Base-by-base conservation (phyloP, 1,139 yeast genomes). In the Saccharomycopsis hybrid region DNA sequence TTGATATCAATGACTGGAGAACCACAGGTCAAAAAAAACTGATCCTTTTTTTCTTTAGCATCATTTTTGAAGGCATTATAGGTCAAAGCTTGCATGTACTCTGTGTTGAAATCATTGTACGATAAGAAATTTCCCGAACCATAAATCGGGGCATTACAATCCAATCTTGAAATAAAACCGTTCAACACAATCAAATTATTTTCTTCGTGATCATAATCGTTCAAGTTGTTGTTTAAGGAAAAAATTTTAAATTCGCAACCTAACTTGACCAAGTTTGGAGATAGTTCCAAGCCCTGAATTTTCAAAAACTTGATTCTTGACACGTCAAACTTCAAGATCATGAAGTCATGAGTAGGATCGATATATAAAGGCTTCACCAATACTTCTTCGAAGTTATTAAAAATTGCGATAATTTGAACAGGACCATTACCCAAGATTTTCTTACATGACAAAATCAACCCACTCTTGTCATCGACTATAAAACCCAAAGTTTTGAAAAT, bases 361-460 rank as follows among this genome's bases (percentile, higher is more conserved):
- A 82, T 82, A 61, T 82, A 85, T 36, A 84, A 77, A 4, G 96
- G 95, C 52, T 76, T 79, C 4, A 88, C 95, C 48, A 82, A 88
- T 48, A 89, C 87, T 66, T 90, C 96, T 66, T 90, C 97, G 64
- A 90, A 97, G 63, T 90, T 90, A 63, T 90, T 96, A 62, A 89
- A 89, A 1, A 90, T 90, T 0, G 88, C 95, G 60, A 84, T 87
- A 1, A 97, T 96, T 44, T 81, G 77, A 62, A 90, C 88, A 1
- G 96, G 96, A 7, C 97, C 96, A 0, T 96, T 89, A 1, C 96
- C 96, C 41, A 89, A 96, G 44, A 89, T 97, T 63, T 89, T 97
- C 64, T 96, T 77, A 67, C 90, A 90, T 11, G 97, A 90, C 62
- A 90, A 73, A 54, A 90, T 88, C 55, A 88, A 76, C 7, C 97